A percentile compares a stretch with the other conserved stretches of the same genome.
phyloP scores from a whole-genome alignment of 1,284 basidiomycete species.

The Irpex lacteus region DNA sequence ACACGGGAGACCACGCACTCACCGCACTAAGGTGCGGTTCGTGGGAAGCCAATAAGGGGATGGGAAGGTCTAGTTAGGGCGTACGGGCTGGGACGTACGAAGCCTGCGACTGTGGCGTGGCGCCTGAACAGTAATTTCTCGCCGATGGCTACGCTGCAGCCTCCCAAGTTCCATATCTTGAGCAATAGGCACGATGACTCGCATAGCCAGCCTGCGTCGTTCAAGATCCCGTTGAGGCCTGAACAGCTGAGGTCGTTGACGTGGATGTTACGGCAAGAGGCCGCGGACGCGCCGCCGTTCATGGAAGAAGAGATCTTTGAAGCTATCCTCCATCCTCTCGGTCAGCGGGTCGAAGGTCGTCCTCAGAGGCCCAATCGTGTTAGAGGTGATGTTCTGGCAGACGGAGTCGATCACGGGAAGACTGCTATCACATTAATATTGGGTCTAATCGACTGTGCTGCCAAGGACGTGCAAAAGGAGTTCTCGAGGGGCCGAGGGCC shows the following conservation, averaged over 20 bases:
- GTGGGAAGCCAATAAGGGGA: no score
- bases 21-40: no score
- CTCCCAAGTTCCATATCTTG: constrained; percentile 64
- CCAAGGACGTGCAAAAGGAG: constrained; percentile 54
- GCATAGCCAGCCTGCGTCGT: constrained; percentile 77
- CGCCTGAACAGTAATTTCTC: constrained; percentile 77
- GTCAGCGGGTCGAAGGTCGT: constrained; percentile 92
- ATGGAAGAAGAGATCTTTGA: constrained; percentile 94
- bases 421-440: constrained; percentile 95
- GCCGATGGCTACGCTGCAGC: constrained; percentile 57
- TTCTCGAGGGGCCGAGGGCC: constrained; percentile 44
- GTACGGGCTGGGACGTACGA: constrained; percentile 37
- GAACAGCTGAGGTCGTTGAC: constrained; percentile 89
- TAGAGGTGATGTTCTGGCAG: constrained; percentile 90
- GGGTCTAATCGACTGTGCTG: constrained; percentile 76
- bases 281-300: constrained; percentile 65
- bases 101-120: constrained; percentile 68
- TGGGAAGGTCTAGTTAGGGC: no score
- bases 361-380: constrained; percentile 76
- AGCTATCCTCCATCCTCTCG: constrained; percentile 79
- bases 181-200: constrained; percentile 80
- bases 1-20: no score
- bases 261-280: constrained; percentile 92
- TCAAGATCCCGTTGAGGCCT: constrained; percentile 69
- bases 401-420: constrained; percentile 96